A percentile compares a stretch with the other conserved stretches of the same genome.
Evolutionary conservation across 208 protist genomes (phyloP).

Genomic region (Wallacemonas sp.): DNA sequence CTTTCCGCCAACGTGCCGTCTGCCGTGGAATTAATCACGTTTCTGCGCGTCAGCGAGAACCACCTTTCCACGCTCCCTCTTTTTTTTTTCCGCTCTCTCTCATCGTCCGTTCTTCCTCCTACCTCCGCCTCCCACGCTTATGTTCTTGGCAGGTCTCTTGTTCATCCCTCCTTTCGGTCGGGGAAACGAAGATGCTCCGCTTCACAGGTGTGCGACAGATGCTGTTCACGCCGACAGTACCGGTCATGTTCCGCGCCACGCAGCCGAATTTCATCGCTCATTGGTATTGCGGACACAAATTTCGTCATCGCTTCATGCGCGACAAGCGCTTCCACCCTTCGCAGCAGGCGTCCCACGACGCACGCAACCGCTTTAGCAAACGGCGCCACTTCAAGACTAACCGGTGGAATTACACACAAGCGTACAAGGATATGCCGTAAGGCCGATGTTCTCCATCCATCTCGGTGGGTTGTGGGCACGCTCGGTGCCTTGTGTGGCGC

Average conservation of each 20-base stretch:
- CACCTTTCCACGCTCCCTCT: too few relatives aligned
- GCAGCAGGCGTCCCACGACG: conserved; percentile 60
- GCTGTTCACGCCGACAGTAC: conserved; percentile 17
- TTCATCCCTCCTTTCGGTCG: too few relatives aligned
- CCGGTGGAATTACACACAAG: conserved; percentile 90
- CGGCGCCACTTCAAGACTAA: conserved; percentile 88
- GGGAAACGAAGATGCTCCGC: conserved; percentile 19
- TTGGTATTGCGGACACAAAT: conserved; percentile 89
- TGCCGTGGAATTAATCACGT: too few relatives aligned
- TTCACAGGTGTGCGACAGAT: conserved; percentile 22
- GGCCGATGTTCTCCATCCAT: not conserved
- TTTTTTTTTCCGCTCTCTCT: too few relatives aligned
- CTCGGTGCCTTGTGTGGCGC: too few relatives aligned
- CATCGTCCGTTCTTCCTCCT: too few relatives aligned
- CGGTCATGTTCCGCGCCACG: conserved; percentile 43
- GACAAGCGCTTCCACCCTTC: conserved; percentile 89
- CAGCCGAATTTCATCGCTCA: conserved; percentile 63
- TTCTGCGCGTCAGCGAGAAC: too few relatives aligned
- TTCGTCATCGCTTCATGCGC: conserved; percentile 83
- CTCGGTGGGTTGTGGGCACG: too few relatives aligned
- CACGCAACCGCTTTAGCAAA: conserved; percentile 83
- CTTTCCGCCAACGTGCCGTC: too few relatives aligned
- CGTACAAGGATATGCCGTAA: conserved; percentile 91
- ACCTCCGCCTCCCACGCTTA: too few relatives aligned
- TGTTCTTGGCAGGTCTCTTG: too few relatives aligned